Base-by-base conservation (phyloP, 2,329 filamentous ascomycete genomes). In the Colletotrichum sp. region DNA sequence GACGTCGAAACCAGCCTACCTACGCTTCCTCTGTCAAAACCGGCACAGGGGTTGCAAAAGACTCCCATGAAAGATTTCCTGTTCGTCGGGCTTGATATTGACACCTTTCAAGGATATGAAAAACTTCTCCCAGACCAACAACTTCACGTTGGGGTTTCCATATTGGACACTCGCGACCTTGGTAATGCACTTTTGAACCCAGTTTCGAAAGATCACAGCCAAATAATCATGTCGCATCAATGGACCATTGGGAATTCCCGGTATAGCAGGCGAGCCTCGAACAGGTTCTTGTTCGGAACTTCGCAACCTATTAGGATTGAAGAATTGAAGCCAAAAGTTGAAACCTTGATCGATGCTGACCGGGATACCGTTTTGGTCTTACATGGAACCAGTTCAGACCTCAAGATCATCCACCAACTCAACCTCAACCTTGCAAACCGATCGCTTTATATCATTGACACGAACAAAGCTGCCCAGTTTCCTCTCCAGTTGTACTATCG, bases 381-480 rank as follows among this genome's bases (percentile, higher is more conserved):
- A 32, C 73, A 76, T 9, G 64, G 73, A 12, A 66, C 32, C 43
- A 8, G 62, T 12, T 66, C 32, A 18, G 73, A 76, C 34, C 34
- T 76, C 3, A 73, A 73, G 43, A 73, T 77, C 26, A 48, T 73
- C 32, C 62, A 28, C 5, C 36, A 76, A 32, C 76, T 77, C 9
- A 16, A 30, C 5, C 67, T 75, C 16, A 18, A 56, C 48, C 52
- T 70, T 38, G 18, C 55, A 21, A 30, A 77, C 55, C 66, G 72
- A 34, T 77, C 78, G 24, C 73, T 78, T 5, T 80, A 76, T 43
- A 73, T 77, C 5, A 76, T 82, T 58, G 79, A 82, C 30, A 80
- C 79, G 3, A 77, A 78, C 55, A 81, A 80, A 66, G 79, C 77
- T 26, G 79, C 78, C 32, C 78, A 82, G 52, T 76, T 77, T 73